Evolutionary conservation across 345 rosid species (phyloP).

Genomic region (Camelina hispida): DNA sequence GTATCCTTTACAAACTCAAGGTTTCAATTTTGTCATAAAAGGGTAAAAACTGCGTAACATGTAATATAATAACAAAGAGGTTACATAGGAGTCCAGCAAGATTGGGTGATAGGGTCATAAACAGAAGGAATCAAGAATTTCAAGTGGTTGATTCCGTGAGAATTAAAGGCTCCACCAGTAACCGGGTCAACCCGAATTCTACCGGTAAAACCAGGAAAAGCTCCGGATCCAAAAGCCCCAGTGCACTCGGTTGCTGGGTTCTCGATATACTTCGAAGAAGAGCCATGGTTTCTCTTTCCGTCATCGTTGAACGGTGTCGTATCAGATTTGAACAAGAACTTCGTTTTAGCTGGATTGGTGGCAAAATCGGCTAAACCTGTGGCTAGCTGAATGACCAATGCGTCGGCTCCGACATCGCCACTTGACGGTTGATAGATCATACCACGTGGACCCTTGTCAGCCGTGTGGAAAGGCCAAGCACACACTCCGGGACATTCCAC

Average conservation of each 20-base stretch:
- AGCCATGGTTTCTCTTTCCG: not conserved
- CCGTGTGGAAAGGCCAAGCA: slow-evolving; percentile 68
- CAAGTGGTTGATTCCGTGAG: slow-evolving; percentile 52
- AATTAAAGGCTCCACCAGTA: slow-evolving; percentile 61
- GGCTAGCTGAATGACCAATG: slow-evolving; percentile 66
- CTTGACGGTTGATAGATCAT: slow-evolving; percentile 59
- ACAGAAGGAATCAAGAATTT: slow-evolving; percentile 78
- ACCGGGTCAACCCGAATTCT: slow-evolving; percentile 51
- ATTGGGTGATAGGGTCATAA: slow-evolving; percentile 57
- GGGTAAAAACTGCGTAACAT: slow-evolving; percentile 9
- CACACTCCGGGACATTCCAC: slow-evolving; percentile 69
- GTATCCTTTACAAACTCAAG: slow-evolving; percentile 4
- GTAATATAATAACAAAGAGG: slow-evolving; percentile 1
- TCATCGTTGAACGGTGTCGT: not conserved
- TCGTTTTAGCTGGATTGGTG: slow-evolving; percentile 53
- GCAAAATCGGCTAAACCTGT: slow-evolving; percentile 56
- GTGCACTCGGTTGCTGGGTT: slow-evolving; percentile 58
- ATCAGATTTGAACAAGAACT: slow-evolving; percentile 39
- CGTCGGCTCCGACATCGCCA: slow-evolving; percentile 63
- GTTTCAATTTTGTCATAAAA: slow-evolving; percentile 10
- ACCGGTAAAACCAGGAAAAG: slow-evolving; percentile 55
- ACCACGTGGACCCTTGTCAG: slow-evolving; percentile 53
- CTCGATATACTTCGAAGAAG: not conserved
- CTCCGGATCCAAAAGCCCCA: slow-evolving; percentile 61
- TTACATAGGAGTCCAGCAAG: slow-evolving; percentile 52